phyloP scores from a whole-genome alignment of 345 rosid species.

The Barbarea vulgaris region DNA sequence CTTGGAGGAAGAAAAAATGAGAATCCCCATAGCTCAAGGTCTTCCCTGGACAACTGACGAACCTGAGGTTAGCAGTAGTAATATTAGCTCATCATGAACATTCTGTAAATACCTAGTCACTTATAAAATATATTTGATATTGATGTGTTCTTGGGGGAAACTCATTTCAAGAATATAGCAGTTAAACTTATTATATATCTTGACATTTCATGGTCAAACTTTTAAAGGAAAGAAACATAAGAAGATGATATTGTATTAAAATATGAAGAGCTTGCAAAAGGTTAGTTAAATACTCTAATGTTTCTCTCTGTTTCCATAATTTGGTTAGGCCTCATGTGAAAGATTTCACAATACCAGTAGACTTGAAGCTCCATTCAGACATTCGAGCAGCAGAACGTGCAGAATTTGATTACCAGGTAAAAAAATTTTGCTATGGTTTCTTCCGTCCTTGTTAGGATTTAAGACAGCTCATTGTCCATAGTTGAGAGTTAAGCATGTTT shows the following conservation, averaged over 20 bases:
- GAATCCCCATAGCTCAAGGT: conserved; percentile 89
- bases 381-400: conserved; percentile 83
- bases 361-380: conserved; percentile 73
- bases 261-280: not conserved
- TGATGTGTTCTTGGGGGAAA: not conserved
- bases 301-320: conserved; percentile 48
- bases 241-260: not conserved
- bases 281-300: not conserved
- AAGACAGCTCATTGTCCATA: not conserved
- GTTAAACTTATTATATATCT: not conserved
- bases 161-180: not conserved
- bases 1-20: conserved; percentile 62
- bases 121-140: not conserved
- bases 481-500: not conserved
- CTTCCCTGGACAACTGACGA: conserved; percentile 98
- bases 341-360: conserved; percentile 71
- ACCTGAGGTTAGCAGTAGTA: conserved; percentile 65
- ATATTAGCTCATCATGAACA: not conserved
- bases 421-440: not conserved
- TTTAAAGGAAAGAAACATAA: not conserved
- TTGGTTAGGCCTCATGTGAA: conserved; percentile 74
- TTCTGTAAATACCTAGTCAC: not conserved
- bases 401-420: conserved; percentile 86
- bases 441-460: not conserved
- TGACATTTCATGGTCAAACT: not conserved